Base-by-base conservation (phyloP, 805 yeast genomes). In the Wickerhamiella australiensis region DNA sequence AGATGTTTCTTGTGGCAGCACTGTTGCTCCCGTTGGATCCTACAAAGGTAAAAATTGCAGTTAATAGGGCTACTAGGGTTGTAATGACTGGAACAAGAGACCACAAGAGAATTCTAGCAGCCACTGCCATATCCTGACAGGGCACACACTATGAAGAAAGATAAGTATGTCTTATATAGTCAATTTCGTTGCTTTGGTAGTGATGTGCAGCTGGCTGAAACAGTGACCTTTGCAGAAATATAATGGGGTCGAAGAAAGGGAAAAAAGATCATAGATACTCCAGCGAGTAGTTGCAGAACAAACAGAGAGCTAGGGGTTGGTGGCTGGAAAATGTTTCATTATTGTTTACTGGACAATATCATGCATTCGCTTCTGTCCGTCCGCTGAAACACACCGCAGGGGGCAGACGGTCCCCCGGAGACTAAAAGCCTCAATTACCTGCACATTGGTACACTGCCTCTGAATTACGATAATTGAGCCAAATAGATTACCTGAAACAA, bases 41-140 rank as follows among this genome's bases (percentile, higher is more conserved):
- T n/a, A 33, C 20, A 17, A 33, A 33, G 13, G 38, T n/a, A 33
- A 33, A 33, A n/a, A 33, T 33, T 7, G 38, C 38, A 33, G 38
- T 33, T 15, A 33, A 5, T 7, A 33, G 38, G 4, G 38, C 38
- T 33, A 15, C 38, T 33, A 33, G 18, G 11, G 38, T 33, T n/a
- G 38, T 33, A 33, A 33, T 17, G 38, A 33, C 38, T 33, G 38
- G 38, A 33, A 33, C 18, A n/a, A 33, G 38, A 33, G 38, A 33
- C 38, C 38, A 33, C 21, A 33, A 33, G 20, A 33, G 20, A 33
- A 15, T 15, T 33, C 38, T 33, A 33, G 38, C 20, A 17, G 11
- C 38, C 38, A 33, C 38, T 33, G 38, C 38, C 38, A 33, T 33
- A 33, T 29, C 38, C 21, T 33, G 38, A 33, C 38, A 33, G 38